These are phyloP conservation scores for Blakeslea trispora DNA, from an alignment of 371 early-diverging fungal genomes.

Conservation along the genomic window DNA sequence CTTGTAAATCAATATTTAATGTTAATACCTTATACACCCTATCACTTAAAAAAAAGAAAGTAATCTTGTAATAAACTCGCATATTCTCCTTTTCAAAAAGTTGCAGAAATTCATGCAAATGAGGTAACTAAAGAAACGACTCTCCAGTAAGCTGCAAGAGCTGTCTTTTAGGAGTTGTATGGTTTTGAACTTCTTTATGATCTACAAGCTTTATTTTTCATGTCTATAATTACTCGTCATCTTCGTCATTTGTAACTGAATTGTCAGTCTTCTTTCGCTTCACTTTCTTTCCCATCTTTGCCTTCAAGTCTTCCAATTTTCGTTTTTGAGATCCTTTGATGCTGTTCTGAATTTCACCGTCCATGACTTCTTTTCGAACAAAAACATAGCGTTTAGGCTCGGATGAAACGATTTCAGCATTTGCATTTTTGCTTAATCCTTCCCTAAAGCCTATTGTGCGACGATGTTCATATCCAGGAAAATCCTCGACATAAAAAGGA, in stretches of 20 bases:
- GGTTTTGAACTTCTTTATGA: no score
- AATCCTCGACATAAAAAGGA: conserved; percentile 70
- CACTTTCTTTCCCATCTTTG: conserved; percentile 23
- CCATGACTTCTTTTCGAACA: conserved; percentile 58
- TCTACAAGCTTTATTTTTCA: no score
- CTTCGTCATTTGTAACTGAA: background rate
- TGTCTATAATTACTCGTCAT: conserved; percentile 7
- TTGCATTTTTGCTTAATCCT: conserved; percentile 72
- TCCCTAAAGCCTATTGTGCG: conserved; percentile 92
- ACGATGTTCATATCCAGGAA: conserved; percentile 91
- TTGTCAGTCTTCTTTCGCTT: conserved; percentile 19
- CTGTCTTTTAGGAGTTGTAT: no score
- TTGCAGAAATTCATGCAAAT: background rate
- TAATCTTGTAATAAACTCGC: no score
- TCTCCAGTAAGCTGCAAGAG: no score
- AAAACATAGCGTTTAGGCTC: conserved; percentile 75
- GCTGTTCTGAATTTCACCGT: conserved; percentile 34
- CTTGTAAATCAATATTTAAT: conserved; percentile 17
- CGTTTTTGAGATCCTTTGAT: conserved; percentile 26
- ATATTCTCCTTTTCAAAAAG: background rate
- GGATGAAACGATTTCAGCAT: conserved; percentile 77
- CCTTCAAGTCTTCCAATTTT: conserved; percentile 20
- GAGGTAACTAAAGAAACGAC: background rate
- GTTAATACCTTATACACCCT: background rate
- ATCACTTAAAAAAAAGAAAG: no score